Conservation (phyloP, 208 protist species). For the Trypanosoma melophagium region DNA sequence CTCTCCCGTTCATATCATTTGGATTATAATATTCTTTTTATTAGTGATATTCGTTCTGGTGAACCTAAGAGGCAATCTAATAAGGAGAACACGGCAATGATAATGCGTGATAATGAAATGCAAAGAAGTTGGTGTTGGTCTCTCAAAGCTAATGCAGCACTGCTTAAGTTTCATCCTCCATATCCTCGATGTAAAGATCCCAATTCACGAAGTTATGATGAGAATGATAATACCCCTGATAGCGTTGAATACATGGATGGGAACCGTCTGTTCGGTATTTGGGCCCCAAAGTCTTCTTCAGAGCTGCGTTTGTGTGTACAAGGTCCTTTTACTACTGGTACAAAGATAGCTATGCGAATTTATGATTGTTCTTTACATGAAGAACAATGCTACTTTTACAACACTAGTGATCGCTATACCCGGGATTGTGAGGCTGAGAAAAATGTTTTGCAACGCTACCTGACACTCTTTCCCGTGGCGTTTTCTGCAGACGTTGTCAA, state of each 20-base stretch:
- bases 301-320: constrained; percentile 90
- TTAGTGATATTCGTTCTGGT: constrained; percentile 92
- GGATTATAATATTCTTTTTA: constrained; percentile 75
- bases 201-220: constrained; percentile 32
- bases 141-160: constrained; percentile 66
- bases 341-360: constrained; percentile 19
- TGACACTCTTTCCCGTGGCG: constrained; percentile 34
- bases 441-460: constrained; percentile 66
- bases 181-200: constrained; percentile 67
- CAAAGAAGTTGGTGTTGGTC: constrained; percentile 89
- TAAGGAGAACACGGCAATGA: constrained; percentile 81
- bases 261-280: constrained; percentile 83
- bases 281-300: constrained; percentile 92
- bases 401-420: constrained; percentile 75
- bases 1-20: constrained; percentile 50
- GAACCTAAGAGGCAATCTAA: constrained; percentile 50
- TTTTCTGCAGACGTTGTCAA: constrained; percentile 21
- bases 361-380: constrained; percentile 91
- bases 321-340: constrained; percentile 47
- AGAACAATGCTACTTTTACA: constrained; percentile 94
- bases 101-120: constrained; percentile 76
- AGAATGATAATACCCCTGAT: constrained; percentile 57
- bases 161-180: constrained; percentile 96
- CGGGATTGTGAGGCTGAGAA: constrained; percentile 88
- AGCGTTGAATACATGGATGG: constrained; percentile 85